These are phyloP conservation scores for Phoma sp. DNA, from an alignment of 2,329 filamentous ascomycete genomes.

Conservation along the genomic window DNA sequence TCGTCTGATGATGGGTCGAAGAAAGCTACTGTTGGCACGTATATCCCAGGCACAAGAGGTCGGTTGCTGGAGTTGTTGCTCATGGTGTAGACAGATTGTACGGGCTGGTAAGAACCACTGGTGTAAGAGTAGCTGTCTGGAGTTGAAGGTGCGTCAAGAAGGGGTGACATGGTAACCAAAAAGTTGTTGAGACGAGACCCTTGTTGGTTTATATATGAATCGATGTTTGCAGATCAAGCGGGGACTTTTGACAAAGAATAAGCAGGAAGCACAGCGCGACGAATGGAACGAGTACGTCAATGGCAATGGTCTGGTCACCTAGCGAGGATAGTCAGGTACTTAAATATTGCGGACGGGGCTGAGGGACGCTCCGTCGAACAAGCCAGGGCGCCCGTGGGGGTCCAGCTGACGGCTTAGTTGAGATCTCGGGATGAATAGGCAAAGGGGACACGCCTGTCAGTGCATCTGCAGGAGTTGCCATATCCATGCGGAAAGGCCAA, in stretches of 20 bases:
- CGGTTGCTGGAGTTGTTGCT: constrained; percentile 47
- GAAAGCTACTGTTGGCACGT: constrained; percentile 54
- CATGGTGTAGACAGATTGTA: constrained; percentile 45
- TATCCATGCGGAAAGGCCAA: constrained; percentile 38
- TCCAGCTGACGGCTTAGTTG: constrained; percentile 47
- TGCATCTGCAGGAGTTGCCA: constrained; percentile 32
- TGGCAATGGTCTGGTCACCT: constrained; percentile 31
- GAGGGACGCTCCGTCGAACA: constrained; percentile 20
- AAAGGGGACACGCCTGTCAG: constrained; percentile 35
- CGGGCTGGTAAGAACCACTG: constrained; percentile 40
- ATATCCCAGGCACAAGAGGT: constrained; percentile 49
- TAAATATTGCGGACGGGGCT: constrained; percentile 44
- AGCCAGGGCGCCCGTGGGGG: constrained; percentile 42
- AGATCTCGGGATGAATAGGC: constrained; percentile 37
- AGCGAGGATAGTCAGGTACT: constrained; percentile 43
- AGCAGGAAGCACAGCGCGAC: constrained; percentile 21
- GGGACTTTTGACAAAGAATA: constrained; percentile 43
- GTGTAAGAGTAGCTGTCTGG: constrained; percentile 40
- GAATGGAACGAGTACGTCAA: constrained; percentile 46
- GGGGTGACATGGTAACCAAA: constrained; percentile 45
- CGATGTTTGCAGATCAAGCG: constrained; percentile 29
- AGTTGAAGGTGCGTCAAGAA: constrained; percentile 48
- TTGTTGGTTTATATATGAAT: constrained; percentile 37
- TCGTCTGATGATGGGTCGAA: constrained; percentile 51
- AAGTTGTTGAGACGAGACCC: constrained; percentile 14